phyloP scores from a whole-genome alignment of 2,329 filamentous ascomycete species.

The Colletotrichum agaves region DNA sequence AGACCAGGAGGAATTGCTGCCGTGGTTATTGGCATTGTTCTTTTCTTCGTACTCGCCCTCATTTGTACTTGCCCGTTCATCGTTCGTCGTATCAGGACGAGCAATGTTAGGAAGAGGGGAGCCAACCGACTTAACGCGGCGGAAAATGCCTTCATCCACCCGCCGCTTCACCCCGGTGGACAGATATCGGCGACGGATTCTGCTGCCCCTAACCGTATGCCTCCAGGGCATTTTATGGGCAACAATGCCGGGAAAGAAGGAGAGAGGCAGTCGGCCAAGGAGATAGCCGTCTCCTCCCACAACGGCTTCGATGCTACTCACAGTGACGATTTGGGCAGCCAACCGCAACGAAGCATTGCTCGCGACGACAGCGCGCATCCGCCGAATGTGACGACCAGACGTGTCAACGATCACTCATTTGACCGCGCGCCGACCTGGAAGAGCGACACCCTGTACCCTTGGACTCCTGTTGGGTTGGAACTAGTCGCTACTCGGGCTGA shows the following conservation, averaged over 20 bases:
- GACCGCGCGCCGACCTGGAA: slow-evolving; percentile 35
- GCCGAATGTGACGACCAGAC: slow-evolving; percentile 27
- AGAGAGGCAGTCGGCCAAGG: slow-evolving; percentile 29
- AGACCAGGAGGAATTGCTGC: slow-evolving; percentile 50
- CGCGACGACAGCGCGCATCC: slow-evolving; percentile 20
- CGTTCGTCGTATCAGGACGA: slow-evolving; percentile 44
- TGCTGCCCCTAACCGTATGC: slow-evolving; percentile 22
- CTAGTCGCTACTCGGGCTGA: slow-evolving; percentile 37
- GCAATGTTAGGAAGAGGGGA: slow-evolving; percentile 41
- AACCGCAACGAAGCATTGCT: slow-evolving; percentile 25
- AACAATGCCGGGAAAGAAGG: slow-evolving; percentile 23
- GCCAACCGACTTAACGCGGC: slow-evolving; percentile 44
- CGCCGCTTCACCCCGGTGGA: slow-evolving; percentile 45
- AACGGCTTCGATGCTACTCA: slow-evolving; percentile 20
- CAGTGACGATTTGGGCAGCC: slow-evolving; percentile 9
- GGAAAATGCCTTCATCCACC: slow-evolving; percentile 45
- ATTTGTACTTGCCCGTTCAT: slow-evolving; percentile 54
- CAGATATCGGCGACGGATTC: slow-evolving; percentile 37
- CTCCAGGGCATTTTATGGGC: slow-evolving; percentile 27
- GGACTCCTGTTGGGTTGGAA: slow-evolving; percentile 34
- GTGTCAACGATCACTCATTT: slow-evolving; percentile 30
- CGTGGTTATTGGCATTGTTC: slow-evolving; percentile 49
- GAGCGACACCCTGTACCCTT: slow-evolving; percentile 32
- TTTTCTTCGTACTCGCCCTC: slow-evolving; percentile 47
- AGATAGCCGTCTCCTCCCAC: slow-evolving; percentile 11